Conservation (phyloP, 2,329 filamentous ascomycete genomes). For the Calonectria hawksworthii region DNA sequence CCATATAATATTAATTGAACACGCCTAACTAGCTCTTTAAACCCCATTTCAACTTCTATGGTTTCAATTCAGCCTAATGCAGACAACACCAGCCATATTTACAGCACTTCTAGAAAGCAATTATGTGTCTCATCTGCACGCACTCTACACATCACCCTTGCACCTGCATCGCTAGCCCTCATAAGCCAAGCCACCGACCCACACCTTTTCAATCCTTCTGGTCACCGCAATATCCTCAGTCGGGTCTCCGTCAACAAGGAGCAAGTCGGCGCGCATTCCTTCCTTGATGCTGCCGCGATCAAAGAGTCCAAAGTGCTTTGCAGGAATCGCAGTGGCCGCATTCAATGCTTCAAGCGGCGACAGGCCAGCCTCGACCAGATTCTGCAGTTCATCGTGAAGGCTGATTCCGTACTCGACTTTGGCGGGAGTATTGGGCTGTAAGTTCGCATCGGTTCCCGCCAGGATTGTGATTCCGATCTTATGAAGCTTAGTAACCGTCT, state of each 20-base stretch:
- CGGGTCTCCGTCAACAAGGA: conserved; percentile 20
- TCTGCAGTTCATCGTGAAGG: conserved; percentile 10
- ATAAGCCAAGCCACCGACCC: conserved; percentile 6
- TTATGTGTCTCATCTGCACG: background rate
- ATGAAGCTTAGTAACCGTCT: conserved; percentile 13
- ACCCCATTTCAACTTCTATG: background rate
- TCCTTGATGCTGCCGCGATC: conserved; percentile 17
- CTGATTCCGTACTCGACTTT: conserved; percentile 3
- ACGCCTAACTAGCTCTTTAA: background rate
- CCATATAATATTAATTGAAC: background rate
- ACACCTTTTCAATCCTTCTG: background rate
- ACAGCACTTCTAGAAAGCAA: background rate
- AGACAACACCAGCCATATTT: background rate
- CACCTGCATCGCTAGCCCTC: background rate
- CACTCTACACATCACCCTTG: background rate
- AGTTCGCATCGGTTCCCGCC: conserved; percentile 9
- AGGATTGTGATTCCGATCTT: background rate
- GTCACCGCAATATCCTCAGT: conserved; percentile 5
- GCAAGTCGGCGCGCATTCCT: conserved; percentile 20
- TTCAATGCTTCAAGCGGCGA: background rate
- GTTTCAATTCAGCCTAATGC: background rate
- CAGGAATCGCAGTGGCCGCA: conserved; percentile 2
- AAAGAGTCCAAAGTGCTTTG: conserved; percentile 9
- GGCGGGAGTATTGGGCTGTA: conserved; percentile 7
- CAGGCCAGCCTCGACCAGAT: conserved; percentile 2